These are phyloP conservation scores for Stephanodiscus triporus DNA, from an alignment of 108 stramenopile species.

Conservation along the genomic window DNA sequence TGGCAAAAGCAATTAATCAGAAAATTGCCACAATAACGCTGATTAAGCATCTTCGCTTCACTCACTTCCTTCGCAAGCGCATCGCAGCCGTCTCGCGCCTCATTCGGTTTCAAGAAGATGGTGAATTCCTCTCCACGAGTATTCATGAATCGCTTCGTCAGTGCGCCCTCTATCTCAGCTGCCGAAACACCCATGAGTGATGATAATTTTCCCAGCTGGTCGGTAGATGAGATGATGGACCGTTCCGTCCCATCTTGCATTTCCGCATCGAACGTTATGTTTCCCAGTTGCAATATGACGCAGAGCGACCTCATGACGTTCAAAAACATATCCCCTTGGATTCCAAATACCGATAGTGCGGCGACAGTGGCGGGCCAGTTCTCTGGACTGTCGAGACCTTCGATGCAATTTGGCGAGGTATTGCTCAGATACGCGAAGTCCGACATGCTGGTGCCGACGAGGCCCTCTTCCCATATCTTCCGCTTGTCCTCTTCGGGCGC, in stretches of 20 bases:
- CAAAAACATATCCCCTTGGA: conserved; percentile 61
- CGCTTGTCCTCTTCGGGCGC: conserved; percentile 75
- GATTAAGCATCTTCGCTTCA: background rate
- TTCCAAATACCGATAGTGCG: conserved; percentile 70
- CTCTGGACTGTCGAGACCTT: conserved; percentile 88
- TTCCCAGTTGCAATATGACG: conserved; percentile 89
- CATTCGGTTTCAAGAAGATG: conserved; percentile 72
- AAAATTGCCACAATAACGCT: no score
- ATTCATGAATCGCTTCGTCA: conserved; percentile 79
- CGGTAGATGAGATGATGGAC: conserved; percentile 54
- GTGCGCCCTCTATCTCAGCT: conserved; percentile 59
- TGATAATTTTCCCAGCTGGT: conserved; percentile 66
- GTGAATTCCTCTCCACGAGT: conserved; percentile 78
- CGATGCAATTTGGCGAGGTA: conserved; percentile 56
- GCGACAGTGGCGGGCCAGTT: conserved; percentile 78
- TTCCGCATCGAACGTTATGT: conserved; percentile 81
- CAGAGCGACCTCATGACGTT: conserved; percentile 78
- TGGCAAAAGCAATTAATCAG: background rate
- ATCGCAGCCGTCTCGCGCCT: conserved; percentile 89
- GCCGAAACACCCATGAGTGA: conserved; percentile 75
- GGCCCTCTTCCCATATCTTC: conserved; percentile 65
- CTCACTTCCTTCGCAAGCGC: conserved; percentile 92
- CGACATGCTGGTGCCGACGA: conserved; percentile 63
- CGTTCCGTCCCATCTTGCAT: conserved; percentile 66
- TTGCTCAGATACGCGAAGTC: conserved; percentile 78